phyloP scores from a whole-genome alignment of 257 asterid genomes.

The Scutellaria minor region DNA sequence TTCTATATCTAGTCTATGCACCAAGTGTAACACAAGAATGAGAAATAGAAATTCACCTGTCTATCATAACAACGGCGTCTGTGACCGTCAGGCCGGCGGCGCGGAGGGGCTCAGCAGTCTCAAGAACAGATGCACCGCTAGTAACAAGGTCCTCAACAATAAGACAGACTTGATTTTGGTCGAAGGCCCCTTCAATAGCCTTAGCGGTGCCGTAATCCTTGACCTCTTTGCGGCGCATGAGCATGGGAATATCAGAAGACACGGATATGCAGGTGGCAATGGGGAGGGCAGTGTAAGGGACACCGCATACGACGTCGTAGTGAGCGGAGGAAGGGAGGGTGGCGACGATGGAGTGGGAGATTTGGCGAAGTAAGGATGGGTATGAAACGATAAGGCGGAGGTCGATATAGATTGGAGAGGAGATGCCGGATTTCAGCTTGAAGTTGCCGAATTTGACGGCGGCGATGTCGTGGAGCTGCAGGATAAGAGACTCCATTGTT shows the following conservation, averaged over 20 bases:
- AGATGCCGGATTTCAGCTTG: slow-evolving; percentile 94
- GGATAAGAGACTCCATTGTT: slow-evolving; percentile 73
- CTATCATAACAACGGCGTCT: slow-evolving; percentile 94
- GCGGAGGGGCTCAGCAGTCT: slow-evolving; percentile 88
- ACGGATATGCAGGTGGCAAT: slow-evolving; percentile 87
- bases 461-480: slow-evolving; percentile 85
- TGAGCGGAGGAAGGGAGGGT: slow-evolving; percentile 62
- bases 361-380: slow-evolving; percentile 77
- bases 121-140: slow-evolving; percentile 91
- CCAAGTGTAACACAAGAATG: background rate
- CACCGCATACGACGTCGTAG: slow-evolving; percentile 89
- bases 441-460: slow-evolving; percentile 97
- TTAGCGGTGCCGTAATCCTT: slow-evolving; percentile 91
- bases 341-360: slow-evolving; percentile 65
- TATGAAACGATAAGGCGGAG: slow-evolving; percentile 93
- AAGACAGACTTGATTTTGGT: slow-evolving; percentile 60
- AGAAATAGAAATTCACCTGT: slow-evolving; percentile 53
- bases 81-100: slow-evolving; percentile 80
- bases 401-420: slow-evolving; percentile 95
- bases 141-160: slow-evolving; percentile 95
- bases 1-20: slow-evolving; percentile 4
- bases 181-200: slow-evolving; percentile 81
- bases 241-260: slow-evolving; percentile 68
- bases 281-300: slow-evolving; percentile 96
- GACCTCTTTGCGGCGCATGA: slow-evolving; percentile 95